A percentile compares a stretch with the other conserved stretches of the same genome.
These are phyloP conservation scores for Xylaria intraflava DNA, from an alignment of 495 filamentous ascomycete species.

Conservation along the genomic window DNA sequence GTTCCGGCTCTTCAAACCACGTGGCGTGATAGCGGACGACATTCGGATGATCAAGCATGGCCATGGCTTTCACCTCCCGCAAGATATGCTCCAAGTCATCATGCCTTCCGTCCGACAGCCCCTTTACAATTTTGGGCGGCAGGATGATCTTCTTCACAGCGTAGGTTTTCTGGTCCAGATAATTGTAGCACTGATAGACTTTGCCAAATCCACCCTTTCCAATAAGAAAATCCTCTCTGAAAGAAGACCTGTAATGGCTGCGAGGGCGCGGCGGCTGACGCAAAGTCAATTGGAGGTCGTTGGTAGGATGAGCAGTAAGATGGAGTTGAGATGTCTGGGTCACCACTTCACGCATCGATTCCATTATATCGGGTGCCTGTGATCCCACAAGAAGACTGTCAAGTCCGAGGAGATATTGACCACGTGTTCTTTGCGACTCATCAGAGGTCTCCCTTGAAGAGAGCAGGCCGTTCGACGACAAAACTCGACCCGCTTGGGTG, in stretches of 20 bases:
- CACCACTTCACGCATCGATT: conserved; percentile 20
- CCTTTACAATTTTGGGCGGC: conserved; percentile 40
- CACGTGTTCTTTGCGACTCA: conserved; percentile 7
- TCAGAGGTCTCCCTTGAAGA: conserved; percentile 16
- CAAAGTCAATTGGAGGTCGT: conserved; percentile 16
- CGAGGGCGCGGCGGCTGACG: background rate
- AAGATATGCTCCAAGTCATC: conserved; percentile 48
- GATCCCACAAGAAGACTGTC: conserved; percentile 18
- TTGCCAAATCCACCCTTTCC: conserved; percentile 52
- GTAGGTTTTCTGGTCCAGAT: conserved; percentile 47
- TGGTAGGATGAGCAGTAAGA: conserved; percentile 16
- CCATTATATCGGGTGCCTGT: conserved; percentile 8
- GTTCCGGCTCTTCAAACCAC: conserved; percentile 46
- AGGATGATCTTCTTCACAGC: conserved; percentile 52
- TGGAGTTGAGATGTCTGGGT: conserved; percentile 14
- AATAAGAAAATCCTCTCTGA: conserved; percentile 29
- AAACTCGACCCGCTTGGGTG: conserved; percentile 13
- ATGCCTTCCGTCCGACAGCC: conserved; percentile 41
- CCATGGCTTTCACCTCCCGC: conserved; percentile 50
- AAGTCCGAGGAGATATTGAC: conserved; percentile 20
- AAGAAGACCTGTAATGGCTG: conserved; percentile 25
- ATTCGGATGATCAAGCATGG: conserved; percentile 49
- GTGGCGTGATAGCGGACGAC: conserved; percentile 52
- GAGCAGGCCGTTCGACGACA: conserved; percentile 21
- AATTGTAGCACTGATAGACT: conserved; percentile 48